Evolutionary conservation across 2,329 filamentous ascomycete genomes (phyloP).

Genomic region (Aspergillus quadrilineatus): DNA sequence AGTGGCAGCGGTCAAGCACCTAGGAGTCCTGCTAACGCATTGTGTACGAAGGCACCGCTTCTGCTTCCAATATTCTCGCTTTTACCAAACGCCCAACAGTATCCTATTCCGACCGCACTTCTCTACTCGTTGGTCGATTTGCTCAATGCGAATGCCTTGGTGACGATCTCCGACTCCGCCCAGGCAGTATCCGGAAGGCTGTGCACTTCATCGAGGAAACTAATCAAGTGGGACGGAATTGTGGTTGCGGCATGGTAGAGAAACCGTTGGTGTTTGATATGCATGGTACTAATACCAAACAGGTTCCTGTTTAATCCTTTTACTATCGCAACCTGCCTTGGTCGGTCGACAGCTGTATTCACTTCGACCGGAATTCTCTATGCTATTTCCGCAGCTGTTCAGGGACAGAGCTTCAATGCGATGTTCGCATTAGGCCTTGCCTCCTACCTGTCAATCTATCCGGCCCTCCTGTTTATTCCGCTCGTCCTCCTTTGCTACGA

Average conservation of each 20-base stretch:
- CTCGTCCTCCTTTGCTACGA: slow-evolving; percentile 79
- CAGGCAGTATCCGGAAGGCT: slow-evolving; percentile 71
- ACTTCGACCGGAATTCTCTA: slow-evolving; percentile 84
- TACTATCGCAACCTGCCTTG: slow-evolving; percentile 85
- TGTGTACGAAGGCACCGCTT: slow-evolving; percentile 68
- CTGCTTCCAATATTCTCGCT: slow-evolving; percentile 89
- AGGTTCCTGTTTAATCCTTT: slow-evolving; percentile 95
- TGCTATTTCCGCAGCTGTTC: slow-evolving; percentile 76
- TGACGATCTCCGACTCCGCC: slow-evolving; percentile 75
- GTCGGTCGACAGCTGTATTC: slow-evolving; percentile 83
- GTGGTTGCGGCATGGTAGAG: slow-evolving; percentile 76
- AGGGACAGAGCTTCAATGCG: slow-evolving; percentile 69
- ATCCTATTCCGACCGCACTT: slow-evolving; percentile 72
- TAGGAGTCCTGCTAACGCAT: slow-evolving; percentile 1
- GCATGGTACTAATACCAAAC: slow-evolving; percentile 7
- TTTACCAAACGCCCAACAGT: slow-evolving; percentile 66
- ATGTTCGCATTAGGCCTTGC: slow-evolving; percentile 85
- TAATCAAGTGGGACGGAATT: slow-evolving; percentile 70
- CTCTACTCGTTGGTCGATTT: slow-evolving; percentile 81
- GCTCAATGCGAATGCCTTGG: slow-evolving; percentile 75
- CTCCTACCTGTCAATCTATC: slow-evolving; percentile 89
- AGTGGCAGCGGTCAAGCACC: not conserved
- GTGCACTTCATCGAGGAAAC: slow-evolving; percentile 75
- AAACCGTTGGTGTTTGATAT: not conserved
- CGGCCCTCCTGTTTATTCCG: slow-evolving; percentile 79